Evolutionary conservation across 495 filamentous ascomycete genomes (phyloP).

Genomic region (Platismatia glauca): DNA sequence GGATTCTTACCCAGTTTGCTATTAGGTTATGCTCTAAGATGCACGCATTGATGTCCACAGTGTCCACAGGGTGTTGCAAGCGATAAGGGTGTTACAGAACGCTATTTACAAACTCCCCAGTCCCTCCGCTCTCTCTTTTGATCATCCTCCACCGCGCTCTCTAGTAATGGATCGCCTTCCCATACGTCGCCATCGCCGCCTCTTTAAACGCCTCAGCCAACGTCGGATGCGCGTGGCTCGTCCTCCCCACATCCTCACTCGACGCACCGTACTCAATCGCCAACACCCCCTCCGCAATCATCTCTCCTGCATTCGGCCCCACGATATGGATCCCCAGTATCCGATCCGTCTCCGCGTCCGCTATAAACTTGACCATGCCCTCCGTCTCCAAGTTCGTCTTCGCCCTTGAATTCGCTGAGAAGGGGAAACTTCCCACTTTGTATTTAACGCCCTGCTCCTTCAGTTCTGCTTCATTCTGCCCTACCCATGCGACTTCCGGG

Average conservation of each 20-base stretch:
- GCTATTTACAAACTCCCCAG: constrained; percentile 7
- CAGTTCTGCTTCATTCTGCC: constrained; percentile 92
- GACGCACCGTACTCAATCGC: constrained; percentile 95
- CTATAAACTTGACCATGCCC: constrained; percentile 92
- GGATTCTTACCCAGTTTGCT: neutral
- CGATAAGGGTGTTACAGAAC: constrained; percentile 3
- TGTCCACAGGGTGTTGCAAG: too few relatives aligned
- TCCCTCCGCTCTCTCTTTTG: neutral
- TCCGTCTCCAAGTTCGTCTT: constrained; percentile 99
- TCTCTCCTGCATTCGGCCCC: constrained; percentile 91
- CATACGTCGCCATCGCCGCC: constrained; percentile 96
- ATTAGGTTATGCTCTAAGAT: neutral
- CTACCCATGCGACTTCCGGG: constrained; percentile 97
- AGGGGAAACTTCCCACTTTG: constrained; percentile 87
- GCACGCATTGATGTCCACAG: neutral
- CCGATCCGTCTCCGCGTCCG: constrained; percentile 93
- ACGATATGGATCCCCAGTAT: constrained; percentile 95
- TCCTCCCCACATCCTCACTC: constrained; percentile 88
- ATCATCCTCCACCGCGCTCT: constrained; percentile 5
- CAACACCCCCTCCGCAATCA: constrained; percentile 96
- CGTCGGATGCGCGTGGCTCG: constrained; percentile 95
- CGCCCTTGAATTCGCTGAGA: constrained; percentile 91
- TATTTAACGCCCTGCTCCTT: constrained; percentile 86
- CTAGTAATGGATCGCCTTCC: constrained; percentile 95
- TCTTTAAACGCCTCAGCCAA: constrained; percentile 98